Evolutionary conservation across 2,329 filamentous ascomycete species (phyloP).

Genomic region (Pezicula rhizophila): DNA sequence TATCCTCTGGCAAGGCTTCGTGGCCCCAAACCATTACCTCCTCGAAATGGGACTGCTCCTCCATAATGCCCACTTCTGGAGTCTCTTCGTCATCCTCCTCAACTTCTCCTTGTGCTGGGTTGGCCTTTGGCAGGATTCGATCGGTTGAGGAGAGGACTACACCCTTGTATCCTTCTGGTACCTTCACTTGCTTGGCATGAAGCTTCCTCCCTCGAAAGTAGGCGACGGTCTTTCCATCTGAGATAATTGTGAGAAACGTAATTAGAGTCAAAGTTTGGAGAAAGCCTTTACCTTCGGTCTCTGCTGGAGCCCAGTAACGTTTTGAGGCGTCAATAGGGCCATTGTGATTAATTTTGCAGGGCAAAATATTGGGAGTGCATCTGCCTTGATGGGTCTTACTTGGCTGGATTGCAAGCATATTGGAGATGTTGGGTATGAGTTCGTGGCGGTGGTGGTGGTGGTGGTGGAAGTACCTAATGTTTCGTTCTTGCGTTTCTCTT

Average conservation of each 20-base stretch:
- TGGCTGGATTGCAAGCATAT: conserved; percentile 24
- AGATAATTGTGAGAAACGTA: background rate
- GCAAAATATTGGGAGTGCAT: conserved; percentile 60
- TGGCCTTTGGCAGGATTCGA: conserved; percentile 24
- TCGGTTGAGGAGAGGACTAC: conserved; percentile 49
- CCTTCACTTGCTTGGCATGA: conserved; percentile 54
- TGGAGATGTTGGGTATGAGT: background rate
- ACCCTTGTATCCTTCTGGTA: conserved; percentile 69
- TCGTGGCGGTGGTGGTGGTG: too few species aligned
- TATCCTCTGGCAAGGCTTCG: conserved; percentile 56
- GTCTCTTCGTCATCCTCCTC: conserved; percentile 43
- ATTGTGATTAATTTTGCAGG: conserved; percentile 73
- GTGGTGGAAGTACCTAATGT: too few species aligned
- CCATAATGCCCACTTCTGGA: conserved; percentile 49
- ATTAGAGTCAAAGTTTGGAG: background rate
- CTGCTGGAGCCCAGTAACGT: conserved; percentile 64
- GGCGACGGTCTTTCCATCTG: conserved; percentile 48
- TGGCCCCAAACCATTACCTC: conserved; percentile 80
- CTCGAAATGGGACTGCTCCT: conserved; percentile 64
- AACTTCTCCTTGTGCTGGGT: conserved; percentile 28
- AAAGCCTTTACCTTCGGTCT: conserved; percentile 33
- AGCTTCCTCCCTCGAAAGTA: conserved; percentile 80
- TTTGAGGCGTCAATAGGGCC: conserved; percentile 60
- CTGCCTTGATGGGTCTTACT: conserved; percentile 19
- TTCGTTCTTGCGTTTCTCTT: too few species aligned